phyloP scores from a whole-genome alignment of 2,329 filamentous ascomycete genomes.

The Sphaceloma murrayae region DNA sequence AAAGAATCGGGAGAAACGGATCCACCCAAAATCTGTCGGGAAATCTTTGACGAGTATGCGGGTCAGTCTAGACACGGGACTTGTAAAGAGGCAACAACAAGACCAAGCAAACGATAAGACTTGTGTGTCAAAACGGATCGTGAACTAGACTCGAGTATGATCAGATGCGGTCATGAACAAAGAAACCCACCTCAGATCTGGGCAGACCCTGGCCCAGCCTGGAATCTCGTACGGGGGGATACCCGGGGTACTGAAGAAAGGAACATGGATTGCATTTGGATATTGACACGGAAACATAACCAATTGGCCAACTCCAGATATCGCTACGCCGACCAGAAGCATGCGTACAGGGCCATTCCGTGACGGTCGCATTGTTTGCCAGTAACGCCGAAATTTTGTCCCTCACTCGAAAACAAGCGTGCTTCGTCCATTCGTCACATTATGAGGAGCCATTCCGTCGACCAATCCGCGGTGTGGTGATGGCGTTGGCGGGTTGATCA shows the following conservation, averaged over 20 bases:
- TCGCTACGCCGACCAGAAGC: conserved; percentile 12
- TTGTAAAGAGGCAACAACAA: neutral
- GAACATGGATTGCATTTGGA: conserved; percentile 14
- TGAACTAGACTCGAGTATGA: conserved; percentile 1
- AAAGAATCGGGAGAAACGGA: conserved; percentile 1
- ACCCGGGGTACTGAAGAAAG: conserved; percentile 6
- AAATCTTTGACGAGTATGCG: neutral
- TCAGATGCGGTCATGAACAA: conserved; percentile 9
- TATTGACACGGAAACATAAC: conserved; percentile 8
- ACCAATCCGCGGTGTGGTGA: conserved; percentile 37
- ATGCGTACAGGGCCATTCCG: conserved; percentile 8
- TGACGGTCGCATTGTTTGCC: neutral
- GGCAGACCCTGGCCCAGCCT: conserved; percentile 2
- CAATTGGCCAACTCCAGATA: conserved; percentile 10
- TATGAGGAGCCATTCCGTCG: conserved; percentile 21
- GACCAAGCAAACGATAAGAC: no score
- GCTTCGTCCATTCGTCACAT: conserved; percentile 13
- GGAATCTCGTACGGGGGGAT: conserved; percentile 10
- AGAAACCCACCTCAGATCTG: conserved; percentile 8
- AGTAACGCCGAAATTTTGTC: conserved; percentile 14
- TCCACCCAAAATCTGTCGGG: neutral
- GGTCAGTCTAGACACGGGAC: neutral
- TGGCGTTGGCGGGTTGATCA: conserved; percentile 50
- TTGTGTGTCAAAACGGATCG: no score
- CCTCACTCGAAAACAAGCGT: neutral